Conservation (phyloP, 192 early-diverging fungal species). For the Rhizoclosmatium sp. region DNA sequence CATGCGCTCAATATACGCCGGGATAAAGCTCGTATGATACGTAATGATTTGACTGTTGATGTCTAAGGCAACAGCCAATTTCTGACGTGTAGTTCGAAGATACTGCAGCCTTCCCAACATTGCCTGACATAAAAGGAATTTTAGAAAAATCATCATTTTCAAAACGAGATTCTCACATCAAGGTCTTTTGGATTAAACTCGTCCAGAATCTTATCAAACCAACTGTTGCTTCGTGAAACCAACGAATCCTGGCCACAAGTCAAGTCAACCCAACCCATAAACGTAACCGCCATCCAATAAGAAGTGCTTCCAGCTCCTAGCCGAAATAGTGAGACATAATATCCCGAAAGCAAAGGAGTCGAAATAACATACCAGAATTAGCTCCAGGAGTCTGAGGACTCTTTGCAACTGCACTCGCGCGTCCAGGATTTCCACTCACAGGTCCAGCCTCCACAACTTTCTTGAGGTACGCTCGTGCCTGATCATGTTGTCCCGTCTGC, state of each 20-base stretch:
- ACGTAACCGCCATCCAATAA: conserved; percentile 30
- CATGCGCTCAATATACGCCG: conserved; percentile 62
- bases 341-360: background rate
- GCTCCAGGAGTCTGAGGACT: background rate
- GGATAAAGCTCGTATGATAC: conserved; percentile 53
- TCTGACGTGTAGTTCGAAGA: conserved; percentile 43
- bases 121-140: conserved; percentile 35
- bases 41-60: conserved; percentile 57
- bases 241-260: conserved; percentile 37
- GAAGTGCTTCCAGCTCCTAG: background rate
- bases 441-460: conserved; percentile 26
- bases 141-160: conserved; percentile 1
- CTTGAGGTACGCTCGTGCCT: conserved; percentile 43
- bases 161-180: conserved; percentile 48
- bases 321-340: background rate
- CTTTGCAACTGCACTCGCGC: conserved; percentile 4
- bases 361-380: background rate
- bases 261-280: conserved; percentile 61
- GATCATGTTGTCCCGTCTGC: conserved; percentile 42
- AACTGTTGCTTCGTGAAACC: conserved; percentile 42
- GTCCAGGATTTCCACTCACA: background rate
- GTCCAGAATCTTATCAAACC: conserved; percentile 58
- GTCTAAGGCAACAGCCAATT: conserved; percentile 55
- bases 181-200: conserved; percentile 53
- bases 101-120: conserved; percentile 49